Percentiles rank a stretch among this genome's conserved stretches.
phyloP scores from a whole-genome alignment of 352 stramenopile genomes.

The Globisporangium paddicum region DNA sequence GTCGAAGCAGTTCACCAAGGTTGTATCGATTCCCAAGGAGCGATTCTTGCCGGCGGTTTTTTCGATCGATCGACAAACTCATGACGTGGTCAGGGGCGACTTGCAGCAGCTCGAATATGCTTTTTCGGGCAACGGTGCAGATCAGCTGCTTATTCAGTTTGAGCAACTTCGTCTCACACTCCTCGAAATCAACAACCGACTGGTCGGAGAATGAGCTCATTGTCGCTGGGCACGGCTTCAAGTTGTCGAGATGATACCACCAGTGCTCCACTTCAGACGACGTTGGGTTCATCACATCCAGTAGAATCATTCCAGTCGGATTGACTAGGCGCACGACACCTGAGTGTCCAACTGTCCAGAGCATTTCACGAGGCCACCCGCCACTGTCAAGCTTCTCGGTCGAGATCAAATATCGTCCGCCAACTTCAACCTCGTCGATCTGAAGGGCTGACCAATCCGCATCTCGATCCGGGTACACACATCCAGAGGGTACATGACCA shows the following conservation, averaged over 20 bases:
- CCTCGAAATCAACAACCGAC: constrained; percentile 39
- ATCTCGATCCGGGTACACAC: constrained; percentile 72
- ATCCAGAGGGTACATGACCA: constrained; percentile 70
- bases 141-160: constrained; percentile 43
- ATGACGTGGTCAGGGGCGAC: constrained; percentile 58
- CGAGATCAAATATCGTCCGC: constrained; percentile 46
- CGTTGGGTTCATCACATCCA: constrained; percentile 54
- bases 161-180: constrained; percentile 25
- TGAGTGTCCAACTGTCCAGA: constrained; percentile 60
- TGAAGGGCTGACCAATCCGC: constrained; percentile 75
- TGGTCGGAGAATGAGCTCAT: constrained; percentile 24
- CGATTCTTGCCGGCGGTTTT: constrained; percentile 11
- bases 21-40: constrained; percentile 36
- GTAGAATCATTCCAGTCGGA: constrained; percentile 49
- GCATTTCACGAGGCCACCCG: constrained; percentile 47
- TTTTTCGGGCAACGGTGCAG: constrained; percentile 51
- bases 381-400: constrained; percentile 25
- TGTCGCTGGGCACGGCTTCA: constrained; percentile 21
- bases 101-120: constrained; percentile 58
- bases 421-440: constrained; percentile 72
- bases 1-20: constrained; percentile 43
- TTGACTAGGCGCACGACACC: constrained; percentile 45
- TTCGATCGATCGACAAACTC: constrained; percentile 33
- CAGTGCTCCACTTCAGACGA: constrained; percentile 51
- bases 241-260: constrained; percentile 65